Conservation (phyloP, 345 rosid species). For the Populus ilicifolia region DNA sequence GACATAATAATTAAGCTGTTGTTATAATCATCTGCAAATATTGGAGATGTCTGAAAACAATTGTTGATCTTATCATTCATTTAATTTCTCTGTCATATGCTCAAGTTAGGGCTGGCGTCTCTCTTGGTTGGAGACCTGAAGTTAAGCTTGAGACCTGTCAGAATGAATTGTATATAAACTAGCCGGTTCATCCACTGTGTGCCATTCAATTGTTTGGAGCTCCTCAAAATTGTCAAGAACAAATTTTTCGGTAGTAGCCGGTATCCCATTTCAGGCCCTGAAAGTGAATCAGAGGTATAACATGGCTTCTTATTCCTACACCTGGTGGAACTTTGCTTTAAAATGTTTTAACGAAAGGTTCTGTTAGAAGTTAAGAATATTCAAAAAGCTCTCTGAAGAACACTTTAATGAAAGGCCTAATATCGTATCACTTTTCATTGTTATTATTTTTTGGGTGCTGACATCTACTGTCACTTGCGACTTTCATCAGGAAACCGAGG, state of each 20-base stretch:
- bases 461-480: neutral
- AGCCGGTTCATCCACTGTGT: neutral
- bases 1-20: neutral
- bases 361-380: neutral
- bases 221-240: too few species aligned
- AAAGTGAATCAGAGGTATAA: neutral
- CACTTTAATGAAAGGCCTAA: neutral
- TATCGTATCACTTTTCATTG: neutral
- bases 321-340: neutral
- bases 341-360: neutral
- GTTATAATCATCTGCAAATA: neutral
- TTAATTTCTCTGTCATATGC: neutral
- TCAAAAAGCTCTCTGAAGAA: neutral
- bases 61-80: neutral
- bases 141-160: neutral
- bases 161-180: neutral
- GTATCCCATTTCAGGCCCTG: neutral
- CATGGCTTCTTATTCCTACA: neutral
- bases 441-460: constrained; percentile 35
- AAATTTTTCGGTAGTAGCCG: neutral
- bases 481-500: constrained; percentile 56
- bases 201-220: too few species aligned
- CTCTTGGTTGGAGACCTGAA: neutral
- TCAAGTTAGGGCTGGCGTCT: neutral
- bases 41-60: neutral